Evolutionary conservation across 2,329 filamentous ascomycete species (phyloP).

Genomic region (Penicillium sp.): DNA sequence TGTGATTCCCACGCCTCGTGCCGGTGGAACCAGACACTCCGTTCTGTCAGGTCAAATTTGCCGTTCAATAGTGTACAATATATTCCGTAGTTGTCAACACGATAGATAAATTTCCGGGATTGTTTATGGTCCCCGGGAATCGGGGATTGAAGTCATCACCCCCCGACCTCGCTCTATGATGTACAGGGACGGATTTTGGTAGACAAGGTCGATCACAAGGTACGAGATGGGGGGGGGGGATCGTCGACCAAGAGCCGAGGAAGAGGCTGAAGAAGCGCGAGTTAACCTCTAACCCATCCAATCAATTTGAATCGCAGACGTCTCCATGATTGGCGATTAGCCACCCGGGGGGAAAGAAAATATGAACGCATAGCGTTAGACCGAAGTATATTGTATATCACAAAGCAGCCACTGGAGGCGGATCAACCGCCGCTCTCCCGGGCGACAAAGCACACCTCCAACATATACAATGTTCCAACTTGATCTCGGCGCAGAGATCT

Average conservation of each 20-base stretch:
- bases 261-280: conserved; percentile 8
- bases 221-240: not conserved
- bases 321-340: not conserved
- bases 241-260: conserved; percentile 1
- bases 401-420: not conserved
- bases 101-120: conserved; percentile 3
- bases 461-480: not conserved
- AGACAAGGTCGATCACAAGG: conserved; percentile 4
- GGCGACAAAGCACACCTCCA: not conserved
- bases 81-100: not conserved
- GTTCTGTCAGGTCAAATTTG: not conserved
- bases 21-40: not conserved
- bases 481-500: too few relatives aligned
- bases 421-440: conserved; percentile 9
- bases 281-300: not conserved
- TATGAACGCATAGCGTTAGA: not conserved
- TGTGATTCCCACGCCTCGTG: not conserved
- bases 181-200: not conserved
- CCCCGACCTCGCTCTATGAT: too few relatives aligned
- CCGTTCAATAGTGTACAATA: conserved; percentile 1
- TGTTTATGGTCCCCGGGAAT: conserved; percentile 4
- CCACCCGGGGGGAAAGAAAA: not conserved
- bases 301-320: not conserved
- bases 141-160: not conserved
- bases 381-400: not conserved